phyloP scores from a whole-genome alignment of 352 stramenopile species.

The Phytopythium sindhum region DNA sequence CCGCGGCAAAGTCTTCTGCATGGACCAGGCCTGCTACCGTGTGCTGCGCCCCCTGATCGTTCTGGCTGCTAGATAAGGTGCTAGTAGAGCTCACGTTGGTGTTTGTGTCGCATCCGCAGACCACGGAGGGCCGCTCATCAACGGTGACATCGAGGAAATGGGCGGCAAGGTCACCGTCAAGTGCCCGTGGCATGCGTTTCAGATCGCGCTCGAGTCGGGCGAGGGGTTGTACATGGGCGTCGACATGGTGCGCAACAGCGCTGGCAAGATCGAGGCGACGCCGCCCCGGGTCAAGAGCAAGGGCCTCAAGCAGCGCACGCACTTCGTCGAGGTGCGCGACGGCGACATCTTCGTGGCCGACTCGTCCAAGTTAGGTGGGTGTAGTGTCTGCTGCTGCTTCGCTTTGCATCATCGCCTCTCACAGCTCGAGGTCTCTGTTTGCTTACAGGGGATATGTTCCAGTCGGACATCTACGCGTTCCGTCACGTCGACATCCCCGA shows the following conservation, averaged over 20 bases:
- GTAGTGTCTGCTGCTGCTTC: neutral
- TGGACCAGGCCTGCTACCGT: constrained; percentile 88
- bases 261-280: constrained; percentile 46
- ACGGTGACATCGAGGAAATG: constrained; percentile 85
- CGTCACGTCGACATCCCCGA: constrained; percentile 39
- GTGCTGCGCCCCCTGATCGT: constrained; percentile 6
- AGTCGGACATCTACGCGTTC: constrained; percentile 79
- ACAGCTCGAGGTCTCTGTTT: neutral
- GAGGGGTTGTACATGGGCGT: constrained; percentile 86
- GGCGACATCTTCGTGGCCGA: constrained; percentile 77
- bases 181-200: constrained; percentile 85
- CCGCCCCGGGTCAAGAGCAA: constrained; percentile 72
- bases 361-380: constrained; percentile 39
- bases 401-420: neutral
- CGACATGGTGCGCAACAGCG: constrained; percentile 55
- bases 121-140: constrained; percentile 72
- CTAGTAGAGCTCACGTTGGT: too few relatives aligned
- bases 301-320: constrained; percentile 81
- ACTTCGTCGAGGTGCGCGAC: constrained; percentile 66
- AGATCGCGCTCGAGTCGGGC: constrained; percentile 75
- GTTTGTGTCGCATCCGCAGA: constrained; percentile 26
- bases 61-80: too few relatives aligned
- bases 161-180: constrained; percentile 74
- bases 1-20: constrained; percentile 67
- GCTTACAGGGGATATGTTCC: constrained; percentile 33